These are phyloP conservation scores for Suhomyces panamericanus DNA, from an alignment of 1,139 yeast species.

Conservation along the genomic window DNA sequence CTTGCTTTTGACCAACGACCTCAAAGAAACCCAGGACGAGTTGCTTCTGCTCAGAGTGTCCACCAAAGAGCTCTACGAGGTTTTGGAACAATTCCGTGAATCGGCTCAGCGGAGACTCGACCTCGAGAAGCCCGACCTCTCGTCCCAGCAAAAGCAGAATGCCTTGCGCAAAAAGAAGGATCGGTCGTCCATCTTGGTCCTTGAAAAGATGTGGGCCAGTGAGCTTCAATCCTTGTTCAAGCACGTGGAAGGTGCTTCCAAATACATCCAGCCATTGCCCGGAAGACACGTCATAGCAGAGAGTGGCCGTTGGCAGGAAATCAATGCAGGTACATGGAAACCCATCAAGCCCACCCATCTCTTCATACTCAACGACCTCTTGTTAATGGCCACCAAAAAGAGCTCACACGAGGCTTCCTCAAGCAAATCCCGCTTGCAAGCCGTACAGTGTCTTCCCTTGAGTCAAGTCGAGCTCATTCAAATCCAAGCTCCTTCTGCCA, in stretches of 20 bases:
- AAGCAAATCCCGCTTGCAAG: constrained; percentile 50
- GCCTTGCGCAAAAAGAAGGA: constrained; percentile 38
- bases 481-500: constrained; percentile 23
- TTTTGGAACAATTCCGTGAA: constrained; percentile 65
- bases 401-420: constrained; percentile 24
- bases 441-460: constrained; percentile 80
- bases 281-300: constrained; percentile 83
- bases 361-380: constrained; percentile 73
- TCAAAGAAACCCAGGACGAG: constrained; percentile 63
- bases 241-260: constrained; percentile 90
- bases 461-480: constrained; percentile 60
- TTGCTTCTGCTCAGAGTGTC: constrained; percentile 60
- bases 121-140: constrained; percentile 31
- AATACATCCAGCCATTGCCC: constrained; percentile 70
- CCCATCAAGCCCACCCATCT: constrained; percentile 75
- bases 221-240: constrained; percentile 72
- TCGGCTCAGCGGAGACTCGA: constrained; percentile 64
- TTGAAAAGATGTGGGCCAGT: constrained; percentile 79
- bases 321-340: constrained; percentile 85
- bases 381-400: constrained; percentile 71
- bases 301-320: constrained; percentile 83
- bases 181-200: constrained; percentile 67
- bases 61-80: constrained; percentile 61
- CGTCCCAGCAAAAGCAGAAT: constrained; percentile 9
- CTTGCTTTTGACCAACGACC: constrained; percentile 63